A percentile compares a stretch with the other conserved stretches of the same genome.
Conservation (phyloP, 192 early-diverging fungal species). For the Paraglomus occultum region DNA sequence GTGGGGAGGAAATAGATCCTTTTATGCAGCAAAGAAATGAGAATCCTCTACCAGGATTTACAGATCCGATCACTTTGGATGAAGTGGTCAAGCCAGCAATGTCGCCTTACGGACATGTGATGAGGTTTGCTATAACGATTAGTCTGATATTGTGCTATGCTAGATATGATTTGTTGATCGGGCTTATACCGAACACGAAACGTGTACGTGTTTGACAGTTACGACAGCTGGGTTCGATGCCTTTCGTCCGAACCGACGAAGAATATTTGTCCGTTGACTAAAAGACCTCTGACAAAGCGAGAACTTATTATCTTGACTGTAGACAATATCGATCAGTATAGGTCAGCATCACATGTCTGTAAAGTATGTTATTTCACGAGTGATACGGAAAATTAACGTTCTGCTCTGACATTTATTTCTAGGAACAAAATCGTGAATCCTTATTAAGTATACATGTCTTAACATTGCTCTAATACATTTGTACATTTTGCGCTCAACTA, state of each 20-base stretch:
- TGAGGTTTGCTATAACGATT: conserved; percentile 52
- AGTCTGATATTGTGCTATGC: neutral
- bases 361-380: too few species aligned
- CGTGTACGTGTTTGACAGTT: conserved; percentile 33
- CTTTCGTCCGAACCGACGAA: conserved; percentile 73
- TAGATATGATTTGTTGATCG: neutral
- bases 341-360: conserved; percentile 27
- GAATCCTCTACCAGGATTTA: conserved; percentile 89
- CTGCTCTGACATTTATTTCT: too few species aligned
- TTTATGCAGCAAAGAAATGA: conserved; percentile 26
- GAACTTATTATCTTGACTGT: conserved; percentile 77
- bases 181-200: conserved; percentile 15
- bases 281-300: conserved; percentile 89
- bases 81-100: conserved; percentile 89
- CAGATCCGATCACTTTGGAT: conserved; percentile 94
- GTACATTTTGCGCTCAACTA: too few species aligned
- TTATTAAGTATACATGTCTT: too few species aligned
- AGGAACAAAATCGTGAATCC: too few species aligned
- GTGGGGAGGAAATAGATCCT: conserved; percentile 45
- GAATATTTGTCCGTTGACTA: conserved; percentile 93
- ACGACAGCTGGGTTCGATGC: conserved; percentile 84
- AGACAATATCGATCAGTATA: conserved; percentile 81
- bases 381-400: too few species aligned
- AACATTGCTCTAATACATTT: too few species aligned
- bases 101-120: conserved; percentile 90